Conservation (phyloP, 2,329 filamentous ascomycete species). For the Massarina eburnea region DNA sequence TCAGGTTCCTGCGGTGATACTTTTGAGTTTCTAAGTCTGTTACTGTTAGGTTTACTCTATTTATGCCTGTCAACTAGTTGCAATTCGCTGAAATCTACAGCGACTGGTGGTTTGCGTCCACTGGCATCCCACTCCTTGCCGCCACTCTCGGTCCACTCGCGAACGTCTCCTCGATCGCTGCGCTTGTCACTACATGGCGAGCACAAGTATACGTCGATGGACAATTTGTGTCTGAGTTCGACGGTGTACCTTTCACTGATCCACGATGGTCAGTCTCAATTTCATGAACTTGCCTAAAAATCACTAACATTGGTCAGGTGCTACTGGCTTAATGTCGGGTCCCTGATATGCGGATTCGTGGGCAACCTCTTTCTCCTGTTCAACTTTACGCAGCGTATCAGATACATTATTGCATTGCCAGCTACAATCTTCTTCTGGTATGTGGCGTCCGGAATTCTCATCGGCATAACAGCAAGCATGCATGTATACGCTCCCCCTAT, state of each 20-base stretch:
- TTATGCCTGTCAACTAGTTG: background rate
- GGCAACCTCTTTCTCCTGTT: conserved; percentile 82
- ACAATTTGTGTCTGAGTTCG: conserved; percentile 52
- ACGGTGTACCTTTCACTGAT: conserved; percentile 63
- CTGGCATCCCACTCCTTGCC: conserved; percentile 63
- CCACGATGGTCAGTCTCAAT: conserved; percentile 64
- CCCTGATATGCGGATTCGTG: conserved; percentile 72
- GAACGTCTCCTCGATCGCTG: conserved; percentile 84
- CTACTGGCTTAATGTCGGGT: conserved; percentile 73
- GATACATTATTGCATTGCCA: conserved; percentile 80
- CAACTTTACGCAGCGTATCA: conserved; percentile 80
- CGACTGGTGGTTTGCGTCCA: conserved; percentile 45
- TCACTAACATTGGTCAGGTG: conserved; percentile 53
- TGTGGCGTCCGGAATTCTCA: conserved; percentile 62
- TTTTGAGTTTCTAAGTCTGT: no score
- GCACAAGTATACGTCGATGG: conserved; percentile 55
- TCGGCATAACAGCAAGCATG: conserved; percentile 67
- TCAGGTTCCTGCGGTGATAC: no score
- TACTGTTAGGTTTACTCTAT: background rate
- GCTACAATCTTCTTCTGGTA: conserved; percentile 82
- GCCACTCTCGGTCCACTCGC: conserved; percentile 84
- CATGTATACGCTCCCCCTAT: conserved; percentile 60
- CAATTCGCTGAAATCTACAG: conserved; percentile 13
- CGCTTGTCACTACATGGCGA: conserved; percentile 79
- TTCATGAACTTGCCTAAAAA: background rate